Conservation (phyloP, 192 early-diverging fungal species). For the Backusella luteola region DNA sequence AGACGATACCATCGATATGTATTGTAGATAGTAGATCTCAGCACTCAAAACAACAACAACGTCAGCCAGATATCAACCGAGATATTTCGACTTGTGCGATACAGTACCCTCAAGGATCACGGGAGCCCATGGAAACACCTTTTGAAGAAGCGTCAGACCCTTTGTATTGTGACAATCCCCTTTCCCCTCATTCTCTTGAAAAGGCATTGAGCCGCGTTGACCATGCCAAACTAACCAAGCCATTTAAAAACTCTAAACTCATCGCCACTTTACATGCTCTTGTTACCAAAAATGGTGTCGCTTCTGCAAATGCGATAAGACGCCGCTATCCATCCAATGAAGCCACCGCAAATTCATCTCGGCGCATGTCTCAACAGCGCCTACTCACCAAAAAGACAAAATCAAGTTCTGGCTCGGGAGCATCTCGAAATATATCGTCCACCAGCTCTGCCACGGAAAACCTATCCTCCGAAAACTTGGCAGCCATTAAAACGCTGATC, state of each 20-base stretch:
- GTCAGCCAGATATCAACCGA: neutral
- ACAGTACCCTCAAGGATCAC: neutral
- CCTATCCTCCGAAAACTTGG: neutral
- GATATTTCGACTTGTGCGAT: neutral
- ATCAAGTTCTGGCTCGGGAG: neutral
- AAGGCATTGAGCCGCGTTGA: neutral
- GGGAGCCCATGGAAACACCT: neutral
- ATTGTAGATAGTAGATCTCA: conserved; percentile 2
- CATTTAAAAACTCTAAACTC: conserved; percentile 23
- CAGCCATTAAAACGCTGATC: conserved; percentile 37
- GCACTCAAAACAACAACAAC: neutral
- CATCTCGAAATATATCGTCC: neutral
- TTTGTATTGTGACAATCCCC: neutral
- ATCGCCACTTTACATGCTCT: conserved; percentile 3
- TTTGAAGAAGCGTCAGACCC: neutral
- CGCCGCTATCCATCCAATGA: neutral
- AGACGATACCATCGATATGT: neutral
- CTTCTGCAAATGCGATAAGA: neutral
- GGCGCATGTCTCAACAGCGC: neutral
- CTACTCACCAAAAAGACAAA: neutral
- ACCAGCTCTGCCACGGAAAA: neutral
- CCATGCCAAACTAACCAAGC: conserved; percentile 13
- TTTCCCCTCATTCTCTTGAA: neutral
- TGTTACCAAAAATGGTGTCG: neutral
- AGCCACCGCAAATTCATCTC: neutral